Conservation (phyloP, 1,139 yeast genomes). For the Entelexis sorbosivorans region DNA sequence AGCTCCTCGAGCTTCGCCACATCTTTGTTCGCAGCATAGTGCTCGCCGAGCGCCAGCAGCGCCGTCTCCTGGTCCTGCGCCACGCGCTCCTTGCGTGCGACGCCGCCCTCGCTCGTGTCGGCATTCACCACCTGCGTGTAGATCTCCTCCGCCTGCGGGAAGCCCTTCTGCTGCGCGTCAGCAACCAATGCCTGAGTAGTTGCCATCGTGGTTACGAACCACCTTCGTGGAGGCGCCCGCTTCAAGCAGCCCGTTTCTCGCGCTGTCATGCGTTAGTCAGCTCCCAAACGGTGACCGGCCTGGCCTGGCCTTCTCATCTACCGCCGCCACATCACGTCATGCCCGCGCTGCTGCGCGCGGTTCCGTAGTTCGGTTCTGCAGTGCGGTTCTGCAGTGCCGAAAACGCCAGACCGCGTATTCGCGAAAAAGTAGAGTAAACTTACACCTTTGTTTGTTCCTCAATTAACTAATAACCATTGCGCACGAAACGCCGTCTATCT, state of each 20-base stretch:
- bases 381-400: too few species aligned
- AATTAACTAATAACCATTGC: too few species aligned
- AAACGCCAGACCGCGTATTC: too few species aligned
- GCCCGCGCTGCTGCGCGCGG: too few species aligned
- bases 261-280: background rate
- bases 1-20: conserved; percentile 44
- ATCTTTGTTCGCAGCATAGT: conserved; percentile 16
- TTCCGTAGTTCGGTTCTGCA: too few species aligned
- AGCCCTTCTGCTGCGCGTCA: conserved; percentile 20
- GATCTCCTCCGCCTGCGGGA: conserved; percentile 21
- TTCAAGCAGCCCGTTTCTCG: background rate
- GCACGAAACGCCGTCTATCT: background rate
- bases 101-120: conserved; percentile 9
- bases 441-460: too few species aligned
- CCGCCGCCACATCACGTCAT: too few species aligned
- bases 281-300: too few species aligned
- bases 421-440: too few species aligned
- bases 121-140: conserved; percentile 16
- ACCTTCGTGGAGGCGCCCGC: background rate
- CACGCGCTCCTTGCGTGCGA: conserved; percentile 17
- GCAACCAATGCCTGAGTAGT: conserved; percentile 13
- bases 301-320: too few species aligned
- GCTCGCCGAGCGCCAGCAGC: conserved; percentile 21
- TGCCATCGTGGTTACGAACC: conserved; percentile 9
- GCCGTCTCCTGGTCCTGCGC: conserved; percentile 25